Conservation (phyloP, 2,329 filamentous ascomycete genomes). For the Hypocreales sp. region DNA sequence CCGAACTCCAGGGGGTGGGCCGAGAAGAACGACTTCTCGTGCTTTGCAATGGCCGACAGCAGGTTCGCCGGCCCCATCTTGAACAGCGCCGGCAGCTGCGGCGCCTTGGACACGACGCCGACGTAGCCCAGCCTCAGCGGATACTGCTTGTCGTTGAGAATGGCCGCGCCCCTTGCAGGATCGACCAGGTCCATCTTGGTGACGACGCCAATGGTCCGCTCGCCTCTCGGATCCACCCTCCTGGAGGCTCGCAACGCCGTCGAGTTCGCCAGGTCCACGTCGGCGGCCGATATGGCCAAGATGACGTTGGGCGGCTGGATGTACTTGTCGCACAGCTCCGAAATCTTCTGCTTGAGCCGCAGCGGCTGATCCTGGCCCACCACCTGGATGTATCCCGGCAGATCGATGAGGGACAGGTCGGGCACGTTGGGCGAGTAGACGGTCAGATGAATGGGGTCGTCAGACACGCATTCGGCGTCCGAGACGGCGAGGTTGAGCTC, state of each 20-base stretch:
- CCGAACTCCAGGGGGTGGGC: conserved; percentile 72
- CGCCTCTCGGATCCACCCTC: conserved; percentile 82
- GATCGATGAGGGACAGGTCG: conserved; percentile 86
- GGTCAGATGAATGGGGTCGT: conserved; percentile 89
- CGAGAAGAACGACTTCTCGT: conserved; percentile 78
- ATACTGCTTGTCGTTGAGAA: conserved; percentile 83
- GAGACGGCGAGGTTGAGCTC: conserved; percentile 91
- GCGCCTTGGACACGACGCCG: conserved; percentile 78
- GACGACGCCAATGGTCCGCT: conserved; percentile 94
- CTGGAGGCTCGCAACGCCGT: conserved; percentile 81
- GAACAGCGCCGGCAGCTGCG: conserved; percentile 57
- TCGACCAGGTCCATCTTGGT: conserved; percentile 99
- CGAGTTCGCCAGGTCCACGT: conserved; percentile 94
- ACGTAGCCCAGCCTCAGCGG: conserved; percentile 91
- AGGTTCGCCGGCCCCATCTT: conserved; percentile 71
- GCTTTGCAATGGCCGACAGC: conserved; percentile 65
- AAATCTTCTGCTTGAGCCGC: conserved; percentile 88
- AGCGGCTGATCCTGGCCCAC: conserved; percentile 79
- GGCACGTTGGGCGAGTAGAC: conserved; percentile 94
- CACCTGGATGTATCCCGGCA: conserved; percentile 96
- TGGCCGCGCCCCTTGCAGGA: conserved; percentile 56
- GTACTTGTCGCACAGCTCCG: conserved; percentile 94
- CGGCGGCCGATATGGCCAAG: conserved; percentile 89
- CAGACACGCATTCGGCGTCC: conserved; percentile 79
- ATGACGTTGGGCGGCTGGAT: conserved; percentile 95